Conservation (phyloP, 2,329 filamentous ascomycete genomes). For the Phoma sp. region DNA sequence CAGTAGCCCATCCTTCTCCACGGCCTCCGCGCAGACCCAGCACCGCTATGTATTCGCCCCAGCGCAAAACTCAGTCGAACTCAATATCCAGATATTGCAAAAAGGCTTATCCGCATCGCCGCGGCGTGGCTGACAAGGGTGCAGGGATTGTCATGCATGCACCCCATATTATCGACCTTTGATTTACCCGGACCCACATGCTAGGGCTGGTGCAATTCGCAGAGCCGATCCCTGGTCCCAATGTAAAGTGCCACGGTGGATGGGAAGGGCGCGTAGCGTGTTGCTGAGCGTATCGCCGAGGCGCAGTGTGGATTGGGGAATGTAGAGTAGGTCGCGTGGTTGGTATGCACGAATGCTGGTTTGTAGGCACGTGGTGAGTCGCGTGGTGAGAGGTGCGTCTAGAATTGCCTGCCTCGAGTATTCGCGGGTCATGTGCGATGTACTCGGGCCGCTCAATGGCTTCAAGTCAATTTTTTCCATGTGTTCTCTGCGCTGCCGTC, state of each 20-base stretch:
- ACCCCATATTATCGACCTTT: constrained; percentile 12
- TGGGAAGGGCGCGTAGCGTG: neutral
- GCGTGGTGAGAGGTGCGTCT: neutral
- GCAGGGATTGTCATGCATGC: constrained; percentile 7
- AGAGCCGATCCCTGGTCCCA: constrained; percentile 2
- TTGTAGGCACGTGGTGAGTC: neutral
- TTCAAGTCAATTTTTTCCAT: neutral
- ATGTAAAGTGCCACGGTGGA: neutral
- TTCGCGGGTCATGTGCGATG: neutral
- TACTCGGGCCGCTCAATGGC: too few relatives aligned
- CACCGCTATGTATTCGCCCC: constrained; percentile 1
- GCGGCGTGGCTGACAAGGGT: neutral
- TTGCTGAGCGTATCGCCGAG: constrained; percentile 4
- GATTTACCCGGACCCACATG: constrained; percentile 16
- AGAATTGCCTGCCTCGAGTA: neutral
- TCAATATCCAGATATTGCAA: constrained; percentile 10
- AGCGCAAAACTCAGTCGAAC: constrained; percentile 13
- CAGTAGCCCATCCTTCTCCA: neutral
- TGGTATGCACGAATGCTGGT: neutral
- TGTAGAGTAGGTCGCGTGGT: neutral
- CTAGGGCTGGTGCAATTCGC: neutral
- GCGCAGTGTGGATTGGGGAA: neutral
- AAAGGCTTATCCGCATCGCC: constrained; percentile 7
- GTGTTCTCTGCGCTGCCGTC: neutral
- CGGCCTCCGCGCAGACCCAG: neutral